Evolutionary conservation across 129 eudicot genomes (phyloP), one percentile per base, ranked within the genome.

Genomic region (Rutidosis leptorrhynchoides): DNA sequence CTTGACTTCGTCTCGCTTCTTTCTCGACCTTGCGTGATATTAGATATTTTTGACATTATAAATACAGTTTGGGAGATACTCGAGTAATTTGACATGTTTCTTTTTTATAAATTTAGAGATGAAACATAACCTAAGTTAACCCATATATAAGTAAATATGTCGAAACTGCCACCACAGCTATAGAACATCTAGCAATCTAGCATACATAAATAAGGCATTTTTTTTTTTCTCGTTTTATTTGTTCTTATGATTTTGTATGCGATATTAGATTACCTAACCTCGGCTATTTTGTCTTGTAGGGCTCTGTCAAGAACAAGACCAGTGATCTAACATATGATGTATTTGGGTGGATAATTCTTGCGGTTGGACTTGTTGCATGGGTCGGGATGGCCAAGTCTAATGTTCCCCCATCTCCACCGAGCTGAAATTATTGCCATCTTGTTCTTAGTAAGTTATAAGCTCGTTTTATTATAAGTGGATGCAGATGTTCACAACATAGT

Each of bases 311-410:
- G 69, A 76, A 70, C 65, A 75, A 72, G 74, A 74, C 70, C 59
- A 81, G 82, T 65, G 86, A 84, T 69, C 73, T 84, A 10, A 81
- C 59, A 70, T 84, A 81, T 24, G 86, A 78, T 68, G 62, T 84
- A 22, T 67, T 70, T 42, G 90, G 90, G 40, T 84, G 90, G 90
- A 69, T 81, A 21, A 81, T 78, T 46, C 90, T 84, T 64, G 82
- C 78, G 33, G 86, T 69, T 49, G 87, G 90, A 22, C 71, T 85
- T 26, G 74, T 85, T 53, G 73, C 82, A 55, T 85, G 91, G 87
- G 26, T 85, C 28, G 87, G 83, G 56, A 76, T 81, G 78, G 84
- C 91, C 48, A 79, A 79, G 66, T 80, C 80, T 62, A 29, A 76
- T 42, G 74, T 77, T 22, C 86, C 86, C 61, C 85, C 90, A 28